phyloP scores from a whole-genome alignment of 352 stramenopile species.

The Halophytophthora polymorphica region DNA sequence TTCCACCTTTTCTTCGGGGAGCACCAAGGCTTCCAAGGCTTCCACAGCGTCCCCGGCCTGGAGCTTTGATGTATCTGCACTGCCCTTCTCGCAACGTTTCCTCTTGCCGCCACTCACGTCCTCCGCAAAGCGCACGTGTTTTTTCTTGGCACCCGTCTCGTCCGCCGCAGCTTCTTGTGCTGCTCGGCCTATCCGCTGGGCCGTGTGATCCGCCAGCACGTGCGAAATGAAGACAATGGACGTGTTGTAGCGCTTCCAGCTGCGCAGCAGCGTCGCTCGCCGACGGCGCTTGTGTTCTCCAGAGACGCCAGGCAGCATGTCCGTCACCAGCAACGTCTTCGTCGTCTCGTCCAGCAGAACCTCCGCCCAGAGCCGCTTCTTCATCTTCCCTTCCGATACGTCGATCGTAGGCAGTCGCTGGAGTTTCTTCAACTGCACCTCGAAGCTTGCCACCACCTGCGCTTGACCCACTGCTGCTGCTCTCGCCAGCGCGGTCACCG shows the following conservation, averaged over 20 bases:
- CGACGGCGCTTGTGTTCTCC: slow-evolving; percentile 66
- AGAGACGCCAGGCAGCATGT: slow-evolving; percentile 74
- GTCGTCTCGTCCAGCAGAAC: slow-evolving; percentile 75
- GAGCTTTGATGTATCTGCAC: background rate
- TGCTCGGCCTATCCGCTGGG: slow-evolving; percentile 6
- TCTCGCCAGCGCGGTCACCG: slow-evolving; percentile 20
- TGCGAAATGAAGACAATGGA: slow-evolving; percentile 67
- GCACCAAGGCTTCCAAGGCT: background rate
- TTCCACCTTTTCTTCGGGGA: slow-evolving; percentile 22
- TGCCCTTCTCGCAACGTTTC: slow-evolving; percentile 2
- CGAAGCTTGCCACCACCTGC: slow-evolving; percentile 66
- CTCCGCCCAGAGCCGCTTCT: slow-evolving; percentile 73
- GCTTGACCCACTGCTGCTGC: slow-evolving; percentile 21
- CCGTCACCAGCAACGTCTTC: slow-evolving; percentile 77
- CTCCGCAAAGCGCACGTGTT: slow-evolving; percentile 59
- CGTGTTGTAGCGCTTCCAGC: slow-evolving; percentile 78
- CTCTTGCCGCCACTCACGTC: slow-evolving; percentile 22
- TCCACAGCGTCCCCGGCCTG: slow-evolving; percentile 2
- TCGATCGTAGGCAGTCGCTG: slow-evolving; percentile 80
- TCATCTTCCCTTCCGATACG: slow-evolving; percentile 54
- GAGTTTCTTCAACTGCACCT: slow-evolving; percentile 78
- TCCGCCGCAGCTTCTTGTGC: slow-evolving; percentile 14
- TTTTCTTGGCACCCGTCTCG: slow-evolving; percentile 37
- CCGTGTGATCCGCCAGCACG: slow-evolving; percentile 28
- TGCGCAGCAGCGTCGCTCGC: slow-evolving; percentile 62